These are phyloP conservation scores for Solanum phureja DNA, from an alignment of 257 asterid species.

Conservation along the genomic window DNA sequence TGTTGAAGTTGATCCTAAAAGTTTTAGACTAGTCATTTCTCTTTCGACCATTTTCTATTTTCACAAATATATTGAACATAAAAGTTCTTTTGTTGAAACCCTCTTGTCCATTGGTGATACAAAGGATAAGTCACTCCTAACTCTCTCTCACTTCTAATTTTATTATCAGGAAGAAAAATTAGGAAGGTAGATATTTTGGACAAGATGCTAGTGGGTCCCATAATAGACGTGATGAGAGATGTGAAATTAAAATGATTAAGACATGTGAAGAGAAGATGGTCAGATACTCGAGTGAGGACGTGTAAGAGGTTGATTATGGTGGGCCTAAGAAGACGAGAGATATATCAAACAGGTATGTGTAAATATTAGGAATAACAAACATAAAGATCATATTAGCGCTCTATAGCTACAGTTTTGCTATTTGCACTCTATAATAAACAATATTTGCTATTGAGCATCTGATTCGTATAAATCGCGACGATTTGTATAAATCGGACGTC, in stretches of 20 bases:
- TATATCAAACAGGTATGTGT: no score
- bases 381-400: no score
- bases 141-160: background rate
- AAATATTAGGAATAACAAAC: rapidly evolving
- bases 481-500: rapidly evolving
- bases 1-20: background rate
- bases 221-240: background rate
- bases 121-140: background rate
- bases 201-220: background rate
- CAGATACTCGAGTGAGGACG: rapidly evolving
- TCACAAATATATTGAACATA: background rate
- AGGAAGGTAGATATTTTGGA: background rate
- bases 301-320: background rate
- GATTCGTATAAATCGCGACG: no score
- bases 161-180: no score
- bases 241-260: background rate
- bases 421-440: background rate
- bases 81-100: background rate
- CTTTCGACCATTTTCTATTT: no score
- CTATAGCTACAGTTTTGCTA: background rate
- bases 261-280: no score
- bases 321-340: rapidly evolving
- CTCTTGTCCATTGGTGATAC: background rate
- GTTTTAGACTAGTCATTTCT: background rate
- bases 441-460: no score